phyloP scores from a whole-genome alignment of 106 monocot genomes.

The Posidonia australis region DNA sequence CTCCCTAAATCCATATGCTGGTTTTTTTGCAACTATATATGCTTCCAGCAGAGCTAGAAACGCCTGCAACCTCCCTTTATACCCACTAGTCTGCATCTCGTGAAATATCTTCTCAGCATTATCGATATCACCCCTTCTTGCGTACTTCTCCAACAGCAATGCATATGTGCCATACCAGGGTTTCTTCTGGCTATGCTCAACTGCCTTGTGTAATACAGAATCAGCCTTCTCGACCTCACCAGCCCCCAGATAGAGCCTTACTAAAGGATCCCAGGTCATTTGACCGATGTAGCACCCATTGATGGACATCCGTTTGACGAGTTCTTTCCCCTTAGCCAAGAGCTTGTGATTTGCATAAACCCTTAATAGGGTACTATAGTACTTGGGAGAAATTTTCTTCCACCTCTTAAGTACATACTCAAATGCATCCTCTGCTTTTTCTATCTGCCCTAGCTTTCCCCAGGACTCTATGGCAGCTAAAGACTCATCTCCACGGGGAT shows the following conservation, averaged over 20 bases:
- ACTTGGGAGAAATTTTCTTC: conserved; percentile 38
- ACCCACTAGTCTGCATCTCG: conserved; percentile 32
- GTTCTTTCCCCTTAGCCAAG: conserved; percentile 54
- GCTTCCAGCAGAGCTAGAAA: conserved; percentile 40
- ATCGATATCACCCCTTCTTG: conserved; percentile 49
- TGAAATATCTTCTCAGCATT: conserved; percentile 20
- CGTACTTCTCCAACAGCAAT: conserved; percentile 39
- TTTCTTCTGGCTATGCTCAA: conserved; percentile 19
- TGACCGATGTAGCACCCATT: conserved; percentile 40
- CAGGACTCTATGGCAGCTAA: conserved; percentile 63
- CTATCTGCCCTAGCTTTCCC: conserved; percentile 51
- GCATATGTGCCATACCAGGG: conserved; percentile 43
- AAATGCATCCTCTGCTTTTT: conserved; percentile 57
- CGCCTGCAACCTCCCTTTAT: conserved; percentile 20
- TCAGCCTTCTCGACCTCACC: conserved; percentile 72
- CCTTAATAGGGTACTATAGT: conserved; percentile 47
- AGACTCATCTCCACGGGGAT: conserved; percentile 31
- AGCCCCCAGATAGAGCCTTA: conserved; percentile 49
- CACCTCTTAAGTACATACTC: conserved; percentile 30
- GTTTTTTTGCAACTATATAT: conserved; percentile 39
- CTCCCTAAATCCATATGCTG: conserved; percentile 74
- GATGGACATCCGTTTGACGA: conserved; percentile 51
- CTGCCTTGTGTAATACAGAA: conserved; percentile 38
- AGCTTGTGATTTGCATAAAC: conserved; percentile 63
- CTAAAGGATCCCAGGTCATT: conserved; percentile 57